phyloP scores from a whole-genome alignment of 164 flowering plant species.

The Pachysandra terminalis region DNA sequence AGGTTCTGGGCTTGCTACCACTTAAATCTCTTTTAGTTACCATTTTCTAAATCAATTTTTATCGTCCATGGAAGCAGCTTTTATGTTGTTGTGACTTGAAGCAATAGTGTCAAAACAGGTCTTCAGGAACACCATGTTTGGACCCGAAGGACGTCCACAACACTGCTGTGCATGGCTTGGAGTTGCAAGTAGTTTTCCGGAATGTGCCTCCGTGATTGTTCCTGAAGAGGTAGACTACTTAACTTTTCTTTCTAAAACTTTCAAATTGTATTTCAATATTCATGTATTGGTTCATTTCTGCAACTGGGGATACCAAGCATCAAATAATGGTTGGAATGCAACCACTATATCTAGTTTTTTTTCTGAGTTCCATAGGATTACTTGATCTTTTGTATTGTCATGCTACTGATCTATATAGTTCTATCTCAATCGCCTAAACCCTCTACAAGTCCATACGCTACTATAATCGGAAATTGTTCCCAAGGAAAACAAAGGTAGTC shows the following conservation, averaged over 20 bases:
- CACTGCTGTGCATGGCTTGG: constrained; percentile 99
- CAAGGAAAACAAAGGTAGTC: too few species aligned
- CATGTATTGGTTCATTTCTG: neutral
- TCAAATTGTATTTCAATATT: neutral
- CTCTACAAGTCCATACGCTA: too few species aligned
- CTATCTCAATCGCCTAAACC: too few species aligned
- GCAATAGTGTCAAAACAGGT: constrained; percentile 44
- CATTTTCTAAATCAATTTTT: neutral
- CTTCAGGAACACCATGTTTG: constrained; percentile 99
- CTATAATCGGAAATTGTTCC: too few species aligned
- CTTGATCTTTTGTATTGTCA: too few species aligned
- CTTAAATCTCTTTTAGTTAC: neutral
- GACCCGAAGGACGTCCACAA: constrained; percentile 99
- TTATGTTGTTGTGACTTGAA: neutral
- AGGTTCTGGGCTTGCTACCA: neutral
- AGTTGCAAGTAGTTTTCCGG: constrained; percentile 98
- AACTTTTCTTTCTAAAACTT: neutral
- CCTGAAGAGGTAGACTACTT: constrained; percentile 80
- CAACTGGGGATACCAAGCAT: neutral
- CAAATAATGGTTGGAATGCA: neutral
- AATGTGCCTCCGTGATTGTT: constrained; percentile 85
- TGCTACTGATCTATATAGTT: too few species aligned
- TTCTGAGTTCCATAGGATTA: too few species aligned
- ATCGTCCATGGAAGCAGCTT: neutral
- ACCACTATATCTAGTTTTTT: neutral